Evolutionary conservation across 768 basidiomycete genomes (phyloP), one percentile per base, ranked within the genome.

Genomic region (Mycena albidolilacea): DNA sequence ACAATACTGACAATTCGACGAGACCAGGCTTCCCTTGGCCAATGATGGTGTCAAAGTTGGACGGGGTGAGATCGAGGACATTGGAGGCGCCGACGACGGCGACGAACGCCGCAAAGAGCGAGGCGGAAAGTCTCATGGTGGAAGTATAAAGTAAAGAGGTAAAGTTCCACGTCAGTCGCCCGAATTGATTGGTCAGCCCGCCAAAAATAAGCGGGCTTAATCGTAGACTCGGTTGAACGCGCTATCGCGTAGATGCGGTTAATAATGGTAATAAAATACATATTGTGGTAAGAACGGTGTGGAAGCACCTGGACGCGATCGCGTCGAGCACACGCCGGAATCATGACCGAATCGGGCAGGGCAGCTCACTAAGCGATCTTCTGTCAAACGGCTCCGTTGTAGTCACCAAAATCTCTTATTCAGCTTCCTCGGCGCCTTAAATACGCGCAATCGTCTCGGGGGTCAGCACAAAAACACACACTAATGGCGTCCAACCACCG

Each of bases 1-100:
- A 5, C 35, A 7, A 43, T 23, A 88, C 96, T 82, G 78, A 97
- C 95, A 97, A 97, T 84, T 97, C 96, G 35, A 97, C 95, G 43
- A 97, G 87, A 77, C 92, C 95, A 67, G 95, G 93, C 78, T 90
- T 94, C 67, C 93, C 95, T 69, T 92, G 83, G 62, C 96, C 96
- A 78, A 97, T 84, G 68, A 91, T 80, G 38, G 84, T 76, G 80
- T 96, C 92, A 79, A 96, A 98, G 83, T 93, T 95, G 73, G 87
- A 85, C 0, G 93, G 86, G 58, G 80, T 88, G 58, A 97, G 90
- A 9, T 96, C 95, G 55, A 97, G 72, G 63, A 98, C 97, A 78
- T 96, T 96, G 10, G 94, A 96, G 55, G 94, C 93, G 70, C 84
- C 82, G 14, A 85, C 91, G 44, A 84, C 83, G 55, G 90, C 87